phyloP scores from a whole-genome alignment of 352 stramenopile species.

The Plasmopara muralis region DNA sequence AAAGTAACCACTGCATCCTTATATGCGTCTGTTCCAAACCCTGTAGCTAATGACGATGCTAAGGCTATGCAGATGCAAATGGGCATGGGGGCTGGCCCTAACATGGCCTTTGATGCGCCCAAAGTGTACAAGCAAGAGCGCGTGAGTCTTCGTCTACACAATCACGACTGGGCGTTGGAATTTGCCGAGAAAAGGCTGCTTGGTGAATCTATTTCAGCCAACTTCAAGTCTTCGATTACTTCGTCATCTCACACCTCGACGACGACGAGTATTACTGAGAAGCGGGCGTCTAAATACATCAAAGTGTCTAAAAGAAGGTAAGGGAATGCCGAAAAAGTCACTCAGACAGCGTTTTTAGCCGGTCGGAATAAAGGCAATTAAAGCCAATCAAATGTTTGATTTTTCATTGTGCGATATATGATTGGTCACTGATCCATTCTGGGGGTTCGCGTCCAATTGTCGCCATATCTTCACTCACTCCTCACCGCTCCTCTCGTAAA shows the following conservation, averaged over 20 bases:
- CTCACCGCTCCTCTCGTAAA: neutral
- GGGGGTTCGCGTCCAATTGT: slow-evolving; percentile 3
- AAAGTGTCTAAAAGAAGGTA: slow-evolving; percentile 71
- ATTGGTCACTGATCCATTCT: slow-evolving; percentile 3
- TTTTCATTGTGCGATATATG: neutral
- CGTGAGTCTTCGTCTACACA: slow-evolving; percentile 75
- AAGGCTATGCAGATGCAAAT: slow-evolving; percentile 91
- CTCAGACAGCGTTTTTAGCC: neutral
- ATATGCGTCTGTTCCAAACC: neutral
- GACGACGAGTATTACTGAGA: slow-evolving; percentile 31
- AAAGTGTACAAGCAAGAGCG: slow-evolving; percentile 88
- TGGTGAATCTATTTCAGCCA: slow-evolving; percentile 56
- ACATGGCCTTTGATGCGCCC: slow-evolving; percentile 85
- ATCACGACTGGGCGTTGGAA: slow-evolving; percentile 75
- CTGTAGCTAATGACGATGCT: slow-evolving; percentile 76
- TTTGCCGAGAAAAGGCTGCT: slow-evolving; percentile 80
- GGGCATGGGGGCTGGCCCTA: slow-evolving; percentile 79
- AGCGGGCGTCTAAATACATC: slow-evolving; percentile 64
- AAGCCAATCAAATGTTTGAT: neutral
- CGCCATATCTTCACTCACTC: slow-evolving; percentile 14
- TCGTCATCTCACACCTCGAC: slow-evolving; percentile 14
- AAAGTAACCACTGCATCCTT: neutral
- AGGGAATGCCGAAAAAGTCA: neutral
- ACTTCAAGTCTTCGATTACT: slow-evolving; percentile 23
- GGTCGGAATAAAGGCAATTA: neutral